Conservation (phyloP, 2,329 filamentous ascomycete species). For the Aspergillus brasiliensis region DNA sequence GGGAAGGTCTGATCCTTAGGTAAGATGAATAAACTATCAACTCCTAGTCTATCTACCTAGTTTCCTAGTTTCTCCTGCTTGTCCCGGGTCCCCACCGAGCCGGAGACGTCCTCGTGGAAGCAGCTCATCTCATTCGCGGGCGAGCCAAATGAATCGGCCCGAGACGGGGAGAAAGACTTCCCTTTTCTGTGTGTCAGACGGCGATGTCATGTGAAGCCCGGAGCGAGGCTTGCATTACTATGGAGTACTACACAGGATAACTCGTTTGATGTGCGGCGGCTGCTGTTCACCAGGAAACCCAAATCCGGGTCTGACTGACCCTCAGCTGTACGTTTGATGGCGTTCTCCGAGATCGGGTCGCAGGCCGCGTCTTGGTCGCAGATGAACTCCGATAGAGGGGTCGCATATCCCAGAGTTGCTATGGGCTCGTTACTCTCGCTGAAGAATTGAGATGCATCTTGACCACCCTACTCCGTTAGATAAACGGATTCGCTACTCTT, state of each 20-base stretch:
- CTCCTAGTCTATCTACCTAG: neutral
- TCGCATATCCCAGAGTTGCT: neutral
- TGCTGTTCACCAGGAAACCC: constrained; percentile 2
- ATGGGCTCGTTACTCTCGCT: neutral
- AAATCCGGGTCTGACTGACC: neutral
- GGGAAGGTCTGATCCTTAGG: constrained; percentile 4
- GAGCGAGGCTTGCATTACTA: neutral
- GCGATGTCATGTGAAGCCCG: constrained; percentile 6
- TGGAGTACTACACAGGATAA: neutral
- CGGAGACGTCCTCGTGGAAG: constrained; percentile 1
- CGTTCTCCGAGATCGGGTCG: constrained; percentile 6
- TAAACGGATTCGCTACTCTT: neutral
- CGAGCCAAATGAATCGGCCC: neutral
- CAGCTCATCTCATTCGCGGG: constrained; percentile 2
- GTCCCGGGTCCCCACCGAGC: constrained; percentile 6
- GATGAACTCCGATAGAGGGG: neutral
- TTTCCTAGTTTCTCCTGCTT: neutral
- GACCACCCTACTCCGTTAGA: constrained; percentile 4
- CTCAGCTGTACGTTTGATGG: neutral
- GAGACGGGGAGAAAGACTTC: neutral
- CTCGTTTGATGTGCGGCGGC: neutral
- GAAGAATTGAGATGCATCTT: constrained; percentile 3
- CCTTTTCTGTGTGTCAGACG: constrained; percentile 2
- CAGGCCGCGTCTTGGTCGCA: neutral
- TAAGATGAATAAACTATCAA: neutral